These are phyloP conservation scores for Moniliophthora roreri DNA, from an alignment of 1,284 basidiomycete genomes.

Conservation along the genomic window DNA sequence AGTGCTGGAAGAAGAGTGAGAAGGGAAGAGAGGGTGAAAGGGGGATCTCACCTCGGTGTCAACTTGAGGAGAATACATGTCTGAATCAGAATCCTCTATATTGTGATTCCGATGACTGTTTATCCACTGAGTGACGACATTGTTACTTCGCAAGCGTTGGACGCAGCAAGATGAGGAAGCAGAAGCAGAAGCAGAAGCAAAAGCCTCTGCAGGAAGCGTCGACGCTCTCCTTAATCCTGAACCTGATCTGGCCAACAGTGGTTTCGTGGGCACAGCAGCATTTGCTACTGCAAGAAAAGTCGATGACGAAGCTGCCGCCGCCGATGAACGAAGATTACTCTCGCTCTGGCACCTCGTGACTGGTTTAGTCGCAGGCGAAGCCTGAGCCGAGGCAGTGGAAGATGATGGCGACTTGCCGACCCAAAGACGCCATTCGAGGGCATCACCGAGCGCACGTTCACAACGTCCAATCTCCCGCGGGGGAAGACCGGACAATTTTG, in stretches of 20 bases:
- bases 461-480: constrained; percentile 79
- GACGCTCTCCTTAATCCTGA: constrained; percentile 26
- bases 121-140: constrained; percentile 9
- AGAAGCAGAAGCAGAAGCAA: constrained; percentile 13
- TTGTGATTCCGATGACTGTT: neutral
- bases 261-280: neutral
- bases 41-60: neutral
- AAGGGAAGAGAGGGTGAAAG: neutral
- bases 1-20: neutral
- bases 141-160: neutral
- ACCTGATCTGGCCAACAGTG: neutral
- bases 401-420: constrained; percentile 58
- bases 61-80: constrained; percentile 7
- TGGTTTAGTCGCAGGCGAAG: constrained; percentile 25
- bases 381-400: constrained; percentile 10
- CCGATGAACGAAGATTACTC: constrained; percentile 24
- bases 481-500: constrained; percentile 78
- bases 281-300: constrained; percentile 2
- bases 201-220: constrained; percentile 33
- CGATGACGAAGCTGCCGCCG: constrained; percentile 6
- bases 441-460: constrained; percentile 77
- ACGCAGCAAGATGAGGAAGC: neutral
- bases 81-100: neutral
- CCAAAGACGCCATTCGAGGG: constrained; percentile 82
- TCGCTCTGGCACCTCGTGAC: constrained; percentile 45